Evolutionary conservation across 768 basidiomycete genomes (phyloP), one percentile per base, ranked within the genome.

Genomic region (Mycena alexandri): DNA sequence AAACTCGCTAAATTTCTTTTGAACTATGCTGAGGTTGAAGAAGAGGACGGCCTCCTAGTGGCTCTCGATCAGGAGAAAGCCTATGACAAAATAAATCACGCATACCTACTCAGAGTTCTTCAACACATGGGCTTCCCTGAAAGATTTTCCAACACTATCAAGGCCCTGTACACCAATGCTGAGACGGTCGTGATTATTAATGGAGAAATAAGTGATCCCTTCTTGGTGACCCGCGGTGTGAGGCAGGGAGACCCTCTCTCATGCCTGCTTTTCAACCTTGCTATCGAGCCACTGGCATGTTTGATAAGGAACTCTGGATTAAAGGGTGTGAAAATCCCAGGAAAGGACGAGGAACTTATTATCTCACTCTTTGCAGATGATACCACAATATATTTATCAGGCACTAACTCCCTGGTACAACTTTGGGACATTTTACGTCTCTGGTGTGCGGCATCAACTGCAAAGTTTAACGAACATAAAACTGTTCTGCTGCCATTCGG

Each of bases 1-100:
- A 77, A 33, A 43, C 82, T 16, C 56, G 79, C 44, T 5, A 64
- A 46, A 67, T 79, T 16, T 77, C 81, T 69, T 71, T 80, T 38
- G 75, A 76, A 29, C 63, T 65, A 0, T 5, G 70, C 58, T 0
- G 61, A 72, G 17, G 2, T 42, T 4, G 38, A 34, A n/a, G 65
- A 72, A 42, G 62, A 60, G 24, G 25, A 77, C 3, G 59, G 75
- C 0, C n/a, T 53, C 11, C 8, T 50, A 11, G 48, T 50, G 21
- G 48, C 48, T 1, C 24, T 50, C 1, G 48, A 50, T 17, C 48
- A 50, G 13, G 48, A 29, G 22, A 50, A 50, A 17, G 51, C 51
- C 3, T 52, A 52, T n/a, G 29, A 0, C 24, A 3, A 36, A 29
- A 41, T 52, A 11, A 47, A 52, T 13, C 59, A 61, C 13, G 11